Evolutionary conservation across 2,329 filamentous ascomycete genomes (phyloP).

Genomic region (Neoarthrinium moseri): DNA sequence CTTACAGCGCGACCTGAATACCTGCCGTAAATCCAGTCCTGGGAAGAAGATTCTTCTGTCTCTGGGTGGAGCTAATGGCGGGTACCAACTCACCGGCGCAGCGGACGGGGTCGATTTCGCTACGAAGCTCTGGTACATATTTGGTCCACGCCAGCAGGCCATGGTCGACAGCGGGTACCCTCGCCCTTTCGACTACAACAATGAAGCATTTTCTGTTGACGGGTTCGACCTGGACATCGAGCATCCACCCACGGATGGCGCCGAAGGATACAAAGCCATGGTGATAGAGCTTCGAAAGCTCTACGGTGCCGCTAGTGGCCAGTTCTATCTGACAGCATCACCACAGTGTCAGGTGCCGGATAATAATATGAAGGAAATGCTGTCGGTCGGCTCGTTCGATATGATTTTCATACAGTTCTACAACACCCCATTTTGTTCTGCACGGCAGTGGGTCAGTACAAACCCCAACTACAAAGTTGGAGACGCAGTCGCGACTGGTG

Average conservation of each 20-base stretch:
- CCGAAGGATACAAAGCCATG: conserved; percentile 28
- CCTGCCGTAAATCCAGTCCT: conserved; percentile 48
- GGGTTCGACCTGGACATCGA: conserved; percentile 30
- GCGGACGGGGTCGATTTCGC: conserved; percentile 34
- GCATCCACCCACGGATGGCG: conserved; percentile 26
- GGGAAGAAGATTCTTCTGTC: conserved; percentile 65
- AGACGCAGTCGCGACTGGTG: conserved; percentile 16
- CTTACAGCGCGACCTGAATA: conserved; percentile 32
- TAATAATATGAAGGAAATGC: conserved; percentile 37
- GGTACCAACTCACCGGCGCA: conserved; percentile 31
- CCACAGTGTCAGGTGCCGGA: conserved; percentile 44
- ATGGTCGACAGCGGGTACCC: conserved; percentile 28
- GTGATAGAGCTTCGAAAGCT: conserved; percentile 22
- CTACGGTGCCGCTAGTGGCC: conserved; percentile 17
- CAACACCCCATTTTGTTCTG: conserved; percentile 42
- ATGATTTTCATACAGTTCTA: conserved; percentile 49
- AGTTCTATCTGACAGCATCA: conserved; percentile 37
- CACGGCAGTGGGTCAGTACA: conserved; percentile 25
- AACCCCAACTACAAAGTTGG: conserved; percentile 27
- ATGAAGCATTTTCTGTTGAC: conserved; percentile 22
- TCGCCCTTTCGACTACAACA: conserved; percentile 25
- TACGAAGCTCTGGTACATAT: conserved; percentile 36
- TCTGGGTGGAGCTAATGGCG: conserved; percentile 52
- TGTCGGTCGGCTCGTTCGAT: conserved; percentile 31
- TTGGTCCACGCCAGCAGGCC: conserved; percentile 32